Percentiles rank a stretch among this genome's conserved stretches.
Evolutionary conservation across 2,329 filamentous ascomycete genomes (phyloP).

Genomic region (Penicillium griseofulvum): DNA sequence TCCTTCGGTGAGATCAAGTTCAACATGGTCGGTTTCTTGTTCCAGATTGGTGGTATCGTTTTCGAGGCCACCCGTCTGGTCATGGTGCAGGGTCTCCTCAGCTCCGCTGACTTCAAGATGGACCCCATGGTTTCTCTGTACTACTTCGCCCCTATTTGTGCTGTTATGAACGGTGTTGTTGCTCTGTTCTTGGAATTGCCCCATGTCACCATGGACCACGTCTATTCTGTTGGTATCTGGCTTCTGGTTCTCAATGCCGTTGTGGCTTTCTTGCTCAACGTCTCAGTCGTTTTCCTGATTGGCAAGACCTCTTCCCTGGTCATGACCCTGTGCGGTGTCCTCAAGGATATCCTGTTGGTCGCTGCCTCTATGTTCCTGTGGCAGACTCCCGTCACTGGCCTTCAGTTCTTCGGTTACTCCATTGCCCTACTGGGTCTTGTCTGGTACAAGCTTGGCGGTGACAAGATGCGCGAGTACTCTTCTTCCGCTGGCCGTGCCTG

Average conservation of each 20-base stretch:
- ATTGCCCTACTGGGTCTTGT: slow-evolving; percentile 66
- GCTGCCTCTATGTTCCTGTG: slow-evolving; percentile 73
- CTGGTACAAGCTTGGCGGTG: slow-evolving; percentile 69
- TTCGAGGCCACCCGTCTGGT: slow-evolving; percentile 80
- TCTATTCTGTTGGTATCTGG: slow-evolving; percentile 63
- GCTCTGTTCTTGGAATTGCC: slow-evolving; percentile 68
- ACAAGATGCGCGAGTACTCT: slow-evolving; percentile 78
- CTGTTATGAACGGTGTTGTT: slow-evolving; percentile 72
- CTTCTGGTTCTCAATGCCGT: slow-evolving; percentile 71
- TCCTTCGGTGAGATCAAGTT: slow-evolving; percentile 96
- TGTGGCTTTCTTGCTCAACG: slow-evolving; percentile 76
- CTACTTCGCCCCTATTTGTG: slow-evolving; percentile 85
- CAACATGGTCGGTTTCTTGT: slow-evolving; percentile 61
- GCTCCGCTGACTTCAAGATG: slow-evolving; percentile 78
- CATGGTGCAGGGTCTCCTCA: slow-evolving; percentile 82
- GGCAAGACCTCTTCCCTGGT: slow-evolving; percentile 84
- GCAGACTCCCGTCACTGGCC: slow-evolving; percentile 65
- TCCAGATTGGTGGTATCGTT: slow-evolving; percentile 70
- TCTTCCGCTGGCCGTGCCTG: slow-evolving; percentile 71
- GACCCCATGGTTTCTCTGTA: slow-evolving; percentile 83
- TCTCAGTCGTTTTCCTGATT: slow-evolving; percentile 84
- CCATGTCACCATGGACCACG: slow-evolving; percentile 62
- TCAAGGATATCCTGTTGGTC: slow-evolving; percentile 85
- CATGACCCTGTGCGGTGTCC: slow-evolving; percentile 79
- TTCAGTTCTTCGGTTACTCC: slow-evolving; percentile 76